Conservation (phyloP, 1,284 basidiomycete genomes). For the Thelephora terrestris region DNA sequence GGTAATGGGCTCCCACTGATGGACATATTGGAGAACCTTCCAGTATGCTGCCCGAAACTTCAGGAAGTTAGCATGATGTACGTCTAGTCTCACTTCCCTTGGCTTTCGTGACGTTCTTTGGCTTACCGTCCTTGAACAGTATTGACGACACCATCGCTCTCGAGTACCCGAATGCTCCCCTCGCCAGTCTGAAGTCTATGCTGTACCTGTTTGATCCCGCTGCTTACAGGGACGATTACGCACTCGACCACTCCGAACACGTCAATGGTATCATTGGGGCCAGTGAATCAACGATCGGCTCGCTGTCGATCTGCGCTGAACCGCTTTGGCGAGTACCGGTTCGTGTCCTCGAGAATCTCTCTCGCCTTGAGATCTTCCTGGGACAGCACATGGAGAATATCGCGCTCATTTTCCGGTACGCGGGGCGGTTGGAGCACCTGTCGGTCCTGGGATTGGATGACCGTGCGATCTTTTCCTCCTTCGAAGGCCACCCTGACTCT, state of each 20-base stretch:
- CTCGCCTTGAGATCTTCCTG: not conserved
- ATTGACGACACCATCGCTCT: not conserved
- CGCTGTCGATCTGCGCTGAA: not conserved
- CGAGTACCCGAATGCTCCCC: not conserved
- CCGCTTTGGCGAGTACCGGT: not conserved
- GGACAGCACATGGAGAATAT: not conserved
- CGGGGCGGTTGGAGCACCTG: not conserved
- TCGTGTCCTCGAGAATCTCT: not conserved
- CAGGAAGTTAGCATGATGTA: not conserved
- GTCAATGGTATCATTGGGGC: not conserved
- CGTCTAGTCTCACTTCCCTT: not conserved
- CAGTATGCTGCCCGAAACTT: not conserved
- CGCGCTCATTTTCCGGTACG: not conserved
- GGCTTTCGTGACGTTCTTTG: not conserved
- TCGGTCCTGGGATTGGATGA: not conserved
- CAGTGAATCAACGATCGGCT: not conserved
- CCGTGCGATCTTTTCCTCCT: not conserved
- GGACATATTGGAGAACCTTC: not conserved
- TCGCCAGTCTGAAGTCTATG: not conserved
- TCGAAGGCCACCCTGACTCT: not conserved
- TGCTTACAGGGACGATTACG: not conserved
- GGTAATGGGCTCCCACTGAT: not conserved
- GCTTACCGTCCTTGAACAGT: not conserved
- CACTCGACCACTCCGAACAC: not conserved
- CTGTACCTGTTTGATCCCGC: not conserved